Evolutionary conservation across 768 basidiomycete genomes (phyloP).

Genomic region (Phaeolepiota aurea): DNA sequence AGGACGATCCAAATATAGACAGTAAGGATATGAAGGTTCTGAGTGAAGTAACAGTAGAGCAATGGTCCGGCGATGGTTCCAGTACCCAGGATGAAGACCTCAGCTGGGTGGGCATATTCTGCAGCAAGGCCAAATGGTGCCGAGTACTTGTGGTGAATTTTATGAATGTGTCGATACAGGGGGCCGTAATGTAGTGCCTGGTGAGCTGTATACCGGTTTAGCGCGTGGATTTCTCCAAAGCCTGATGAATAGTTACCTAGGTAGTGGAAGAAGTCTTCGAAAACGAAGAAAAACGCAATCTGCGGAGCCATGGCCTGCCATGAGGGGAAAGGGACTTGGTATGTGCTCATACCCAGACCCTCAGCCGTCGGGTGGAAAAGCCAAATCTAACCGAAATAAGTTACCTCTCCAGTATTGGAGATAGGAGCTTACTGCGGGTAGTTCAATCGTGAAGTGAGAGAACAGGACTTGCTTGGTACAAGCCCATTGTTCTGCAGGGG

Average conservation of each 20-base stretch:
- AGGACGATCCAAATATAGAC: slow-evolving; percentile 93
- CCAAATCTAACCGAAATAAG: slow-evolving; percentile 52
- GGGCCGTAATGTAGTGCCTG: slow-evolving; percentile 78
- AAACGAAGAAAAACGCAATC: slow-evolving; percentile 84
- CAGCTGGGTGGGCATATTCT: slow-evolving; percentile 96
- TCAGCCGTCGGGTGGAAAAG: slow-evolving; percentile 89
- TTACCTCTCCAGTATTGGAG: not conserved
- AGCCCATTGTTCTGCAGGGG: slow-evolving; percentile 81
- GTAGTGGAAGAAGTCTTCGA: slow-evolving; percentile 96
- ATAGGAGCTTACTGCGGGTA: slow-evolving; percentile 66
- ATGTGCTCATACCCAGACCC: slow-evolving; percentile 81
- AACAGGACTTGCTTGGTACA: slow-evolving; percentile 92
- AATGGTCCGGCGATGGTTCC: slow-evolving; percentile 89
- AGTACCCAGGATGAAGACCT: slow-evolving; percentile 89
- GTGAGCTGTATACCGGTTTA: slow-evolving; percentile 47
- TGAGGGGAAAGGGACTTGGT: slow-evolving; percentile 87
- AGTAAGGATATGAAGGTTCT: slow-evolving; percentile 81
- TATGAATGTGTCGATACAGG: slow-evolving; percentile 91
- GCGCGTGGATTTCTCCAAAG: not conserved
- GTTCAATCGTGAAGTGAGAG: slow-evolving; percentile 92
- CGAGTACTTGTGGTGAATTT: slow-evolving; percentile 94
- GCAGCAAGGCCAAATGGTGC: slow-evolving; percentile 97
- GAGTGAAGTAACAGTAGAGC: slow-evolving; percentile 71
- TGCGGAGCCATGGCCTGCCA: slow-evolving; percentile 65
- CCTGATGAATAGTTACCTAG: slow-evolving; percentile 34